Conservation (phyloP, 371 early-diverging fungal genomes). For the Mortierella polycephala region DNA sequence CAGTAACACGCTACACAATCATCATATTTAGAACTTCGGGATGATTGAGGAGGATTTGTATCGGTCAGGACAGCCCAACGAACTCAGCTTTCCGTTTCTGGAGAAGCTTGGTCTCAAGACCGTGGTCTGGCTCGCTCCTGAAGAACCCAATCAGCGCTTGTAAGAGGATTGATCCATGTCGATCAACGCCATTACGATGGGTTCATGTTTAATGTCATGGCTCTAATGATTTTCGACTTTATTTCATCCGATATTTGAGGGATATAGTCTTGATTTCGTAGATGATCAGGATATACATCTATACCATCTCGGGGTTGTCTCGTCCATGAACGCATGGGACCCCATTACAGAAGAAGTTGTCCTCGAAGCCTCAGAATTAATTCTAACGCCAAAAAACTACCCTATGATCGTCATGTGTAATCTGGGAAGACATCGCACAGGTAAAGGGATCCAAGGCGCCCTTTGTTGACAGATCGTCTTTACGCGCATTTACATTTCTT, state of each 20-base stretch:
- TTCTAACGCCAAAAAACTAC: constrained; percentile 89
- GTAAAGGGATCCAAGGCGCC: constrained; percentile 54
- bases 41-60: constrained; percentile 97
- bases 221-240: background rate
- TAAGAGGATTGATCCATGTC: constrained; percentile 51
- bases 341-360: constrained; percentile 97
- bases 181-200: background rate
- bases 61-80: constrained; percentile 98
- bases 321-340: constrained; percentile 92
- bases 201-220: no score
- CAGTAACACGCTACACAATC: no score
- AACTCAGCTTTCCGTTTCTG: constrained; percentile 96
- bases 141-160: constrained; percentile 95
- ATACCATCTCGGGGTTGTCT: constrained; percentile 84
- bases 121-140: constrained; percentile 94
- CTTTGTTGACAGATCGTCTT: background rate
- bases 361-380: constrained; percentile 87
- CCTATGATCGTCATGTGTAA: constrained; percentile 98
- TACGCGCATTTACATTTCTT: background rate
- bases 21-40: constrained; percentile 84
- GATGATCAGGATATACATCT: constrained; percentile 96
- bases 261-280: constrained; percentile 86
- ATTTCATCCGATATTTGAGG: background rate
- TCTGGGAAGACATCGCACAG: constrained; percentile 95
- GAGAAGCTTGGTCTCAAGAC: constrained; percentile 93